Evolutionary conservation across 2,329 filamentous ascomycete species (phyloP), one percentile per base, ranked within the genome.

Genomic region (Chaetomium olivaceum): DNA sequence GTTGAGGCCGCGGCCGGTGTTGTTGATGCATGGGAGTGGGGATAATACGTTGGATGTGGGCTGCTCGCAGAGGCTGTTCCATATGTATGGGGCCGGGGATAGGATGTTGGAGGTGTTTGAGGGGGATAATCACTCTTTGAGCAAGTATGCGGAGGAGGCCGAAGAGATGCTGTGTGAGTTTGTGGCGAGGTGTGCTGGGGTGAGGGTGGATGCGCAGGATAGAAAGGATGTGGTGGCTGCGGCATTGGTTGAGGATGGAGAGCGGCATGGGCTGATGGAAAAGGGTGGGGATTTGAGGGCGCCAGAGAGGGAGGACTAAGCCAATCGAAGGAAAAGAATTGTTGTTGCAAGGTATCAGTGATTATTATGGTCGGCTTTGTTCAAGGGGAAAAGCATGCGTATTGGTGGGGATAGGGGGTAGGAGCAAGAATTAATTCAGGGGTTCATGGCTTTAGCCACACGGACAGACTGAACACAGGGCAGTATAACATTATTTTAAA

Each of bases 91-190:
- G 0, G 60, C 58, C 1, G 65, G 69, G 1, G 64, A 74, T 19
- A 68, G 76, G 39, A 70, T 73, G 66, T 52, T 80, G 68, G 74
- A 77, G 65, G 66, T 80, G 2, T 81, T 80, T 69, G 73, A 77
- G 6, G 74, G 74, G 0, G 79, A 81, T 65, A 76, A 80, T 68
- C 79, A 82, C 72, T 76, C 77, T 14, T 70, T 81, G 59, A 78
- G 73, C n/a, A 59, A 62, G 31, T 77, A 79, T 66, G 76, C 76
- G 50, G 62, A 68, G 36, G 67, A 74, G 64, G 79, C 75, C 1
- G 79, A 81, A 70, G 73, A 68, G 52, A 70, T 79, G 72, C 71
- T 81, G 21, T 75, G 79, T 11, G 72, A 75, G 8, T 81, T 81
- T 66, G 73, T 77, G 5, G 71, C 74, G 21, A 71, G 66, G 50